phyloP scores from a whole-genome alignment of 2,329 filamentous ascomycete species.

The Hypoxylon sp. region DNA sequence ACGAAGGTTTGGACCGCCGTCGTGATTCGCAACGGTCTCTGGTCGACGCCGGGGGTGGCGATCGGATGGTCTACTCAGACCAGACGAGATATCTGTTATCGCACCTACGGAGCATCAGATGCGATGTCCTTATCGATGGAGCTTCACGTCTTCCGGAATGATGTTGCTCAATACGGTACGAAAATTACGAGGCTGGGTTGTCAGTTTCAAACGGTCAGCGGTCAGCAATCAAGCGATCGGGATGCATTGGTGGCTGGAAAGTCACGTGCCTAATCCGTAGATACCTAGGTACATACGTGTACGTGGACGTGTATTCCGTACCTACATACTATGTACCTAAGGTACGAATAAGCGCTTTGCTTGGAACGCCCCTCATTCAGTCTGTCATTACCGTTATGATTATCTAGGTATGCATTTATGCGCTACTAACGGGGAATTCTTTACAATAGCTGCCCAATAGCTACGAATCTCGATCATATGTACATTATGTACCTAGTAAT shows the following conservation, averaged over 20 bases:
- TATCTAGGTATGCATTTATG: not conserved
- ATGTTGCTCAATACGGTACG: conserved; percentile 31
- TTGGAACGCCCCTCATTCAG: not conserved
- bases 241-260: conserved; percentile 20
- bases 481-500: too few species aligned
- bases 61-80: conserved; percentile 19
- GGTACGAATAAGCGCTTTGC: not conserved
- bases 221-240: too few species aligned
- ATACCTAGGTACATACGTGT: too few species aligned
- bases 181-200: conserved; percentile 31
- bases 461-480: too few species aligned
- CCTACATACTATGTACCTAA: too few species aligned
- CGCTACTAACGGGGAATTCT: not conserved
- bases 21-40: conserved; percentile 5
- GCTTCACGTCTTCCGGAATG: conserved; percentile 17
- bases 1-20: conserved; percentile 16
- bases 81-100: conserved; percentile 34
- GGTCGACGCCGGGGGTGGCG: not conserved
- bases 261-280: conserved; percentile 20
- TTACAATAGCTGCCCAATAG: too few species aligned
- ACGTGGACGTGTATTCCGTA: too few species aligned
- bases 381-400: not conserved
- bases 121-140: conserved; percentile 35
- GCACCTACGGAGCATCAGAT: conserved; percentile 24
- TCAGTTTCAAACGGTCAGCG: conserved; percentile 40